These are phyloP conservation scores for Chlorella sp. DNA, from an alignment of 139 green algal species.

Conservation along the genomic window DNA sequence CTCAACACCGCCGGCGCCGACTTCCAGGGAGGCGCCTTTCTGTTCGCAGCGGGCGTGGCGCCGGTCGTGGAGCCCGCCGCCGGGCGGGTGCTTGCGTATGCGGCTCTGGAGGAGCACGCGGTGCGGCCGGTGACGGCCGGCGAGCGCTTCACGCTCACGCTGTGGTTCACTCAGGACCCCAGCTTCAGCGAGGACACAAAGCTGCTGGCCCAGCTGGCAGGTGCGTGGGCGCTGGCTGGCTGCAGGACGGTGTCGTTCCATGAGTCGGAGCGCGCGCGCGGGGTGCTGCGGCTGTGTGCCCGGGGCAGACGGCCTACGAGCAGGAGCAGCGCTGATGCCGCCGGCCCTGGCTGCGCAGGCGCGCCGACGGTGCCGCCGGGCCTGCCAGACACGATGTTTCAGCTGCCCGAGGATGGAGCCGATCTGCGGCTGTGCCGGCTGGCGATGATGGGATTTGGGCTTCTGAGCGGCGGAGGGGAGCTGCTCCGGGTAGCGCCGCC, in stretches of 20 bases:
- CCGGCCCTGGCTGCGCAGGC: no score
- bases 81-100: constrained; percentile 23
- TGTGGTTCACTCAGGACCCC: constrained; percentile 35
- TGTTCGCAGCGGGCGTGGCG: not conserved
- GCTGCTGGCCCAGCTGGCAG: constrained; percentile 22
- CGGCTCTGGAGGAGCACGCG: constrained; percentile 16
- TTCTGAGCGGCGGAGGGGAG: not conserved
- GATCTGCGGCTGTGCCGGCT: constrained; percentile 29
- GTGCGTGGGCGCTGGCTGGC: not conserved
- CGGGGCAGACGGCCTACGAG: no score
- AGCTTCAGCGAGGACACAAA: constrained; percentile 26
- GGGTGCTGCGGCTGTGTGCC: no score
- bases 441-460: constrained; percentile 14
- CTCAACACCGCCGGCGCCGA: constrained; percentile 3
- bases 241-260: not conserved
- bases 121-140: constrained; percentile 3
- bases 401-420: constrained; percentile 7
- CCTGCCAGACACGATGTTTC: constrained; percentile 14
- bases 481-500: constrained; percentile 6
- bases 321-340: no score
- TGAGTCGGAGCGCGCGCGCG: no score
- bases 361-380: not conserved
- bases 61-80: not conserved
- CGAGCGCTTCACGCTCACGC: constrained; percentile 31
- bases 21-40: constrained; percentile 29